Evolutionary conservation across 805 yeast genomes (phyloP).

Genomic region (Cyberlindnera maritima): DNA sequence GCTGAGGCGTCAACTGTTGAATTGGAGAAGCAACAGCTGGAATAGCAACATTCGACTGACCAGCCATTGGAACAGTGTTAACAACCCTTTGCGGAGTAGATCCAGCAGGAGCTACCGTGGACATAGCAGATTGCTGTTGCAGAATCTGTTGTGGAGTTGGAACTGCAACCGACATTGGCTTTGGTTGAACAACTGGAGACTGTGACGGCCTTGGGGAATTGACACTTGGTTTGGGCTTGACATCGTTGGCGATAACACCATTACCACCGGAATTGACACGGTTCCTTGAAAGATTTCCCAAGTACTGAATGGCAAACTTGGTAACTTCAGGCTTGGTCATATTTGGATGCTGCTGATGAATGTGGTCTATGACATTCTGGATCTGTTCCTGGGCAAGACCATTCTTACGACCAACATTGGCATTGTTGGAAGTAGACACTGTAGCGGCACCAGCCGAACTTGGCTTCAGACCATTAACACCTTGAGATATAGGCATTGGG

Average conservation of each 20-base stretch:
- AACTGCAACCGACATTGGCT: constrained; percentile 13
- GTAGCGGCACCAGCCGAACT: constrained; percentile 9
- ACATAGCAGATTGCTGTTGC: constrained; percentile 33
- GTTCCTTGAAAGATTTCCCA: constrained; percentile 52
- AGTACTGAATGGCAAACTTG: constrained; percentile 59
- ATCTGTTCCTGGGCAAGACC: constrained; percentile 59
- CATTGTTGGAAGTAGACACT: constrained; percentile 2
- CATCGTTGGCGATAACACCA: not conserved
- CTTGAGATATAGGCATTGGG: constrained; percentile 9
- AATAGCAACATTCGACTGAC: constrained; percentile 7
- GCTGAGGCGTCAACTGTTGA: constrained; percentile 27
- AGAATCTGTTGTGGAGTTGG: constrained; percentile 42
- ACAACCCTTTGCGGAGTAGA: constrained; percentile 8
- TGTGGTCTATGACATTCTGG: constrained; percentile 59
- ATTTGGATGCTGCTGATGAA: constrained; percentile 63
- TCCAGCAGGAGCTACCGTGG: constrained; percentile 28
- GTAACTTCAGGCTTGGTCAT: constrained; percentile 63
- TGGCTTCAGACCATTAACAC: constrained; percentile 2
- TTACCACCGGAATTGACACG: constrained; percentile 25
- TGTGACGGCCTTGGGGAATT: constrained; percentile 8
- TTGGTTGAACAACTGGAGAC: constrained; percentile 13
- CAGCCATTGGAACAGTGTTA: not conserved
- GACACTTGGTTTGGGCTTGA: constrained; percentile 3
- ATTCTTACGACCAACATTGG: constrained; percentile 15
- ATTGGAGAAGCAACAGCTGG: constrained; percentile 5